A percentile compares a stretch with the other conserved stretches of the same genome.
Evolutionary conservation across 2,329 filamentous ascomycete species (phyloP).

Genomic region (Phialophora macrospora): DNA sequence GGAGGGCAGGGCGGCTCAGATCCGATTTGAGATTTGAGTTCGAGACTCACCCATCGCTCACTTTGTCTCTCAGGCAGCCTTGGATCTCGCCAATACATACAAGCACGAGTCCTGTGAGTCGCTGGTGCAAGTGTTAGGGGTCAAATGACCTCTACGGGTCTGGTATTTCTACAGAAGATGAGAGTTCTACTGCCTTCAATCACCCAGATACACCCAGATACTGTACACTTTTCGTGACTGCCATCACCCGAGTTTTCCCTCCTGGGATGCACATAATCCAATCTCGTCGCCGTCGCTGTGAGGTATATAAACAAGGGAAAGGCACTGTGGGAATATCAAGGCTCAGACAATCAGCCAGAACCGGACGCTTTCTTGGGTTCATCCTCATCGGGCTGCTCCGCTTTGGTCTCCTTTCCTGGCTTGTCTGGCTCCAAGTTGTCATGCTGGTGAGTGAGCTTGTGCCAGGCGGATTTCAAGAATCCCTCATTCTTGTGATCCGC

Average conservation of each 20-base stretch:
- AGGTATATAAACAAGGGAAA: conserved; percentile 24
- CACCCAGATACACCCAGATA: background rate
- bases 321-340: conserved; percentile 5
- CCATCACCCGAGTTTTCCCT: background rate
- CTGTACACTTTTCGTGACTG: conserved; percentile 13
- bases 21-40: background rate
- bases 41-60: background rate
- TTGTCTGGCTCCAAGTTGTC: conserved; percentile 43
- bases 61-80: background rate
- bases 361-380: conserved; percentile 49
- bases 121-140: background rate
- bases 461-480: conserved; percentile 92
- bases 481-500: conserved; percentile 75
- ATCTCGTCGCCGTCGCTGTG: conserved; percentile 35
- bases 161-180: conserved; percentile 11
- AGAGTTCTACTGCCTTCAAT: conserved; percentile 11
- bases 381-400: conserved; percentile 38
- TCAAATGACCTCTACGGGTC: background rate
- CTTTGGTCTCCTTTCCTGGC: conserved; percentile 40
- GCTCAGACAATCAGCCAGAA: conserved; percentile 42
- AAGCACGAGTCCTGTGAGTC: background rate
- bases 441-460: conserved; percentile 79
- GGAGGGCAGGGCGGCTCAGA: background rate
- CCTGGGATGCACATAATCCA: background rate
- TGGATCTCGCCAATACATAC: background rate